phyloP scores from a whole-genome alignment of 192 early-diverging fungal genomes.

The Mortierella claussenii region DNA sequence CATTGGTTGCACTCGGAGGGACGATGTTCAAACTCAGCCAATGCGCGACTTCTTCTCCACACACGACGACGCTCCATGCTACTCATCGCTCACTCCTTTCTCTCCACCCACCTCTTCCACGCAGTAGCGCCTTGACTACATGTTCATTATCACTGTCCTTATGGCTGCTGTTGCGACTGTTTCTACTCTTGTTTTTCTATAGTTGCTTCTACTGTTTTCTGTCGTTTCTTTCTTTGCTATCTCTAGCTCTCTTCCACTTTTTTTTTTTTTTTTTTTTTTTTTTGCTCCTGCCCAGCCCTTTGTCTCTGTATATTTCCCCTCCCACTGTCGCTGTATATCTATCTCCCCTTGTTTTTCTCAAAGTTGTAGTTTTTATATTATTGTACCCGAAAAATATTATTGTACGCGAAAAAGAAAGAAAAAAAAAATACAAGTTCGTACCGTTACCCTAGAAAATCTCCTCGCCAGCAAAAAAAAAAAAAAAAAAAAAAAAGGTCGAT shows the following conservation, averaged over 20 bases:
- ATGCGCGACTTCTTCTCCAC: neutral
- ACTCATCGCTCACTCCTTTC: no score
- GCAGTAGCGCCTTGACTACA: no score
- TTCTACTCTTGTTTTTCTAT: neutral
- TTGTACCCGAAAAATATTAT: neutral
- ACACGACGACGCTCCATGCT: no score
- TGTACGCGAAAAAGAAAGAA: neutral
- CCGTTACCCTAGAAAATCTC: neutral
- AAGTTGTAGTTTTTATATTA: no score
- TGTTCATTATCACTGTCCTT: no score
- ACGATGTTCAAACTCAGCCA: slow-evolving; percentile 17
- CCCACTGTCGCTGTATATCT: neutral
- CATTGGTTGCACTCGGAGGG: slow-evolving; percentile 1
- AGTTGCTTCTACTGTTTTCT: neutral
- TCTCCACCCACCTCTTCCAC: neutral
- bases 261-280: slow-evolving; percentile 2
- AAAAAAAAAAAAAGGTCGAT: neutral
- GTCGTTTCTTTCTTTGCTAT: neutral
- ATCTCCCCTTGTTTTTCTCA: no score
- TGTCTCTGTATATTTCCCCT: neutral
- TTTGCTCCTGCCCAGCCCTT: neutral
- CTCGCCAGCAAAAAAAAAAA: neutral
- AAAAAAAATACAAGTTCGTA: neutral
- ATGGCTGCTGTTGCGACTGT: no score
- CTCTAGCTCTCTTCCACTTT: neutral